phyloP scores from a whole-genome alignment of 257 asterid genomes.

The Galeopsis tetrahit region DNA sequence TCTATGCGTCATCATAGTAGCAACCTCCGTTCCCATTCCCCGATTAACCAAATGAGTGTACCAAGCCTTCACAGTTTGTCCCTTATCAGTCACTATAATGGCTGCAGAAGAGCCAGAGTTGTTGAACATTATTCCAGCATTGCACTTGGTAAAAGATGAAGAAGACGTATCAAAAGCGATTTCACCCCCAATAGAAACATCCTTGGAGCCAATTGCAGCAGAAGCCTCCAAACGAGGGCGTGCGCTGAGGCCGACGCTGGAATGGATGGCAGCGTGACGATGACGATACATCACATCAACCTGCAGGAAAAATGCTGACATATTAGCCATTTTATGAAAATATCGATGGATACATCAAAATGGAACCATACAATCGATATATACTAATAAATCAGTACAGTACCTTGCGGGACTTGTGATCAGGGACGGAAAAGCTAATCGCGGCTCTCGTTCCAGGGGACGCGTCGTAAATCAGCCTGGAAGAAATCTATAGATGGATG shows the following conservation, averaged over 20 bases:
- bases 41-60: slow-evolving; percentile 64
- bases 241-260: slow-evolving; percentile 82
- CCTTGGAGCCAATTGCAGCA: slow-evolving; percentile 71
- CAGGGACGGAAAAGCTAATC: slow-evolving; percentile 78
- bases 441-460: slow-evolving; percentile 71
- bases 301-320: slow-evolving; percentile 46
- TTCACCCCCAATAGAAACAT: slow-evolving; percentile 77
- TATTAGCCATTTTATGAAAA: slow-evolving; percentile 8
- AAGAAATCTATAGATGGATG: slow-evolving; percentile 53
- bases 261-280: slow-evolving; percentile 69
- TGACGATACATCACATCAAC: slow-evolving; percentile 79
- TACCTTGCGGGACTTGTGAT: slow-evolving; percentile 93
- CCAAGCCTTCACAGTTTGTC: slow-evolving; percentile 80
- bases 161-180: slow-evolving; percentile 73
- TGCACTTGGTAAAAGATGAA: slow-evolving; percentile 75
- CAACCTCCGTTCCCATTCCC: slow-evolving; percentile 69
- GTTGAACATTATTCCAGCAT: slow-evolving; percentile 81
- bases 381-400: neutral
- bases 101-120: slow-evolving; percentile 80
- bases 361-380: neutral
- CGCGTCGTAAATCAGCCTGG: slow-evolving; percentile 66
- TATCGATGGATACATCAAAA: neutral
- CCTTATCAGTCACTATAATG: slow-evolving; percentile 69
- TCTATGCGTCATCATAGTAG: slow-evolving; percentile 83
- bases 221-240: slow-evolving; percentile 79